A percentile compares a stretch with the other conserved stretches of the same genome.
These are phyloP conservation scores for Athelia sp. DNA, from an alignment of 1,284 basidiomycete species.

Conservation along the genomic window DNA sequence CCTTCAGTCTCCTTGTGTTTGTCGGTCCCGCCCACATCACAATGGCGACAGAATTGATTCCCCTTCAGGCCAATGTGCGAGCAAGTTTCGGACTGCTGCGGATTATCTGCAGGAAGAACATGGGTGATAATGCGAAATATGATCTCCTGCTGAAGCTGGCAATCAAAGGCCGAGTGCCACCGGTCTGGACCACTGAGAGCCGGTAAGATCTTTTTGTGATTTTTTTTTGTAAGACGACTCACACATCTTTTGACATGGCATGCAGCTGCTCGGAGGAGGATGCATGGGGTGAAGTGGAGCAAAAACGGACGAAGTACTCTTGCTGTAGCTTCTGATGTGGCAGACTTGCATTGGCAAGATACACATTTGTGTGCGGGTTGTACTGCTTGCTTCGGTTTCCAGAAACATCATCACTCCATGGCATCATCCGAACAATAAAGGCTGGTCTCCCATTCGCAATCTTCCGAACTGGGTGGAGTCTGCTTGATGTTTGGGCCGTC, in stretches of 20 bases:
- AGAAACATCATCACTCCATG: slow-evolving; percentile 27
- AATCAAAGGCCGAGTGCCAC: slow-evolving; percentile 21
- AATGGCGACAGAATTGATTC: slow-evolving; percentile 18
- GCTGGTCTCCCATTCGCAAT: slow-evolving; percentile 9
- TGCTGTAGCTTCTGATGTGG: slow-evolving; percentile 17
- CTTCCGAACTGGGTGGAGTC: slow-evolving; percentile 10
- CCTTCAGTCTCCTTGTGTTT: slow-evolving; percentile 18
- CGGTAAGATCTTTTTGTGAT: not conserved
- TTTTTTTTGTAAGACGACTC: slow-evolving; percentile 7
- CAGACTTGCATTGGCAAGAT: slow-evolving; percentile 19
- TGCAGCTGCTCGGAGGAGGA: slow-evolving; percentile 23
- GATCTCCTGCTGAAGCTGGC: slow-evolving; percentile 16
- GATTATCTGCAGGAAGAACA: slow-evolving; percentile 29
- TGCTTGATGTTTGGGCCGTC: not conserved
- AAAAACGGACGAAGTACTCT: slow-evolving; percentile 21
- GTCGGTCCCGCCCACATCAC: slow-evolving; percentile 19
- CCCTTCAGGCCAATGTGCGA: slow-evolving; percentile 20
- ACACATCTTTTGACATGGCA: slow-evolving; percentile 18
- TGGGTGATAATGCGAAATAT: slow-evolving; percentile 19
- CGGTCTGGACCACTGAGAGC: too few relatives aligned
- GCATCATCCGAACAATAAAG: slow-evolving; percentile 9
- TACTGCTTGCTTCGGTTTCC: slow-evolving; percentile 26
- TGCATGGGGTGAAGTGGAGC: slow-evolving; percentile 21
- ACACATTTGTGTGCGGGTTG: slow-evolving; percentile 26
- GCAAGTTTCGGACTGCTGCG: slow-evolving; percentile 24